Percentiles rank a stretch among this genome's conserved stretches.
phyloP scores from a whole-genome alignment of 176 grass and related monocot species.

The Puccinellia tenuiflora region DNA sequence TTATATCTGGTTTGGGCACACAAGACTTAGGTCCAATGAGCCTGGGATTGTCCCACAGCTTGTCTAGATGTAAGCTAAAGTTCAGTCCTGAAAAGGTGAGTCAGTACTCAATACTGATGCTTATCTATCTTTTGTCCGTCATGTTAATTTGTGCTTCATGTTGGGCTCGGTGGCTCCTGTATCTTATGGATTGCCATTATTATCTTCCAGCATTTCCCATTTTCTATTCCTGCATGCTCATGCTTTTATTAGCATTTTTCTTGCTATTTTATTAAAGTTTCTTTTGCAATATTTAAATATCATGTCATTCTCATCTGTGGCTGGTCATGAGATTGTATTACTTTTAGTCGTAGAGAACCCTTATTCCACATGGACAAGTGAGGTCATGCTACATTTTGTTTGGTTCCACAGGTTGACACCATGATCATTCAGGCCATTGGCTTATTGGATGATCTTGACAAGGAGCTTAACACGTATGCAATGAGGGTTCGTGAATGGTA shows the following conservation, averaged over 20 bases:
- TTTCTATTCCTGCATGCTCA: not conserved
- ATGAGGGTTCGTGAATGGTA: slow-evolving; percentile 96
- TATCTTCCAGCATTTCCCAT: not conserved
- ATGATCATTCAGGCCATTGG: slow-evolving; percentile 96
- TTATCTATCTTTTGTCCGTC: not conserved
- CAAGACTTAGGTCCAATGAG: slow-evolving; percentile 94
- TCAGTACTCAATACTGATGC: not conserved
- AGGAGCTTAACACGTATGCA: slow-evolving; percentile 83
- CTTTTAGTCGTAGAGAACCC: not conserved
- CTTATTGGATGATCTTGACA: slow-evolving; percentile 90
- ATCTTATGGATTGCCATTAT: not conserved
- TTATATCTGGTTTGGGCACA: slow-evolving; percentile 73
- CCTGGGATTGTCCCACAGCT: slow-evolving; percentile 82
- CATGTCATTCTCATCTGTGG: not conserved
- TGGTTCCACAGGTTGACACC: slow-evolving; percentile 54
- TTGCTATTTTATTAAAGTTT: not conserved
- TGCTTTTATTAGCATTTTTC: not conserved
- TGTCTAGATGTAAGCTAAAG: slow-evolving; percentile 95
- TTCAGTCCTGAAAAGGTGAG: slow-evolving; percentile 94
- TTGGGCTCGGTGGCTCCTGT: not conserved
- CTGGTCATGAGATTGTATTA: not conserved
- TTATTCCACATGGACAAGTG: not conserved
- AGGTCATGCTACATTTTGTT: not conserved
- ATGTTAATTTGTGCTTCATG: not conserved
- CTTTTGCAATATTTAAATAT: not conserved